Percentiles rank a stretch among this genome's conserved stretches.
phyloP scores from a whole-genome alignment of 495 filamentous ascomycete species.

The Daldinia caldariorum region DNA sequence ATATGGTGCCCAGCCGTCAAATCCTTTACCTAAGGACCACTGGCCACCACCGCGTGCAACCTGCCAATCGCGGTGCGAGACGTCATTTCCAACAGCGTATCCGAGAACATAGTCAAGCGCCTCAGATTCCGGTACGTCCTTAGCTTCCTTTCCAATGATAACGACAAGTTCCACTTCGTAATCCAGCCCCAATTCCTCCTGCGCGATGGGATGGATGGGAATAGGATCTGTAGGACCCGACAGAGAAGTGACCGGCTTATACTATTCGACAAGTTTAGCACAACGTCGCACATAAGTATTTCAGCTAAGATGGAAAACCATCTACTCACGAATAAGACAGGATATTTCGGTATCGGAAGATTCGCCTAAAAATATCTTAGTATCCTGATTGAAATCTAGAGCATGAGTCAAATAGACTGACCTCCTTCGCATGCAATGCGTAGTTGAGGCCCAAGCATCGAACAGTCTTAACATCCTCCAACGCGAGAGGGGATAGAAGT shows the following conservation, averaged over 20 bases:
- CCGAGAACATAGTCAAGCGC: slow-evolving; percentile 82
- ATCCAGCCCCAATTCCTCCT: slow-evolving; percentile 69
- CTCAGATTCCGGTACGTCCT: slow-evolving; percentile 70
- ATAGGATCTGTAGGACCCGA: slow-evolving; percentile 75
- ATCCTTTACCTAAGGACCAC: slow-evolving; percentile 85
- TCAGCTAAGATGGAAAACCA: neutral
- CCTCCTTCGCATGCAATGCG: slow-evolving; percentile 80
- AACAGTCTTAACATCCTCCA: slow-evolving; percentile 75
- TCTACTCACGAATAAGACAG: slow-evolving; percentile 73
- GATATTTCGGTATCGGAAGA: slow-evolving; percentile 78
- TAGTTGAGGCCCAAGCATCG: slow-evolving; percentile 87
- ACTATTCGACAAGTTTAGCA: slow-evolving; percentile 51
- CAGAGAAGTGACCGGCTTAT: slow-evolving; percentile 80
- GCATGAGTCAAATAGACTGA: slow-evolving; percentile 29
- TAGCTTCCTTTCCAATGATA: slow-evolving; percentile 77
- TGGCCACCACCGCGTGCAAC: slow-evolving; percentile 80
- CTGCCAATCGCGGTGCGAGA: slow-evolving; percentile 88
- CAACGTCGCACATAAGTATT: neutral
- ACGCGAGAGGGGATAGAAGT: slow-evolving; percentile 74
- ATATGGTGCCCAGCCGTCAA: slow-evolving; percentile 89
- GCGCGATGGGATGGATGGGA: slow-evolving; percentile 67
- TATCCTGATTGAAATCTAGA: neutral
- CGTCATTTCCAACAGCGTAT: slow-evolving; percentile 83
- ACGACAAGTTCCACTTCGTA: slow-evolving; percentile 88
- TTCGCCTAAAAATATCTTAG: slow-evolving; percentile 58